Percentiles rank a stretch among this genome's conserved stretches.
phyloP scores from a whole-genome alignment of 2,329 filamentous ascomycete species.

The Pseudocercospora crystallina region DNA sequence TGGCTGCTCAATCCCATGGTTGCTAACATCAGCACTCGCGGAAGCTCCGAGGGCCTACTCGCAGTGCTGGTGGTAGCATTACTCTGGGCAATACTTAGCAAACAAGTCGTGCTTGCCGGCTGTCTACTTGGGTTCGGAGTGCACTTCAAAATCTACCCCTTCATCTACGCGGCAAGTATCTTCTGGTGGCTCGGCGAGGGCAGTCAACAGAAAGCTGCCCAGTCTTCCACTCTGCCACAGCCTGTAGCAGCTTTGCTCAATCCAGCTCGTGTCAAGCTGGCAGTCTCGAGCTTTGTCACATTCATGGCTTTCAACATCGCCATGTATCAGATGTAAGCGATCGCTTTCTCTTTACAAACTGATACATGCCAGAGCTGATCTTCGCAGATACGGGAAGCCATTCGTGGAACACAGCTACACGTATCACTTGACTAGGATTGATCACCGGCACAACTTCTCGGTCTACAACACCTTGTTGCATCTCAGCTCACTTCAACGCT shows the following conservation, averaged over 20 bases:
- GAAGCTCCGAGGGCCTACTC: constrained; percentile 87
- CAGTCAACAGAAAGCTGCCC: background rate
- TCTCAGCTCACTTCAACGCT: constrained; percentile 67
- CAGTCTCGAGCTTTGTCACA: constrained; percentile 65
- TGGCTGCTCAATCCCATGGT: constrained; percentile 99
- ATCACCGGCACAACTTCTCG: constrained; percentile 98
- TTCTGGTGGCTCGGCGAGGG: constrained; percentile 73
- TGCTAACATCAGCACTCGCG: constrained; percentile 90
- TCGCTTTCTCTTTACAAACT: background rate
- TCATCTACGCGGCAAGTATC: constrained; percentile 84
- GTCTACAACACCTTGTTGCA: constrained; percentile 93
- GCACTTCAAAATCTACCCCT: constrained; percentile 98
- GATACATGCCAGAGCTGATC: constrained; percentile 13
- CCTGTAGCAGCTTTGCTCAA: constrained; percentile 20
- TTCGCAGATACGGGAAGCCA: constrained; percentile 66
- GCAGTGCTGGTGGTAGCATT: constrained; percentile 80
- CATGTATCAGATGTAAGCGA: constrained; percentile 73
- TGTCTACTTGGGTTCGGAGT: constrained; percentile 77
- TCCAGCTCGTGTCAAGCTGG: constrained; percentile 54
- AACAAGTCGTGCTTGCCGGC: constrained; percentile 65
- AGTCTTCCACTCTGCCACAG: constrained; percentile 16
- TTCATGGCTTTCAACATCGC: constrained; percentile 71
- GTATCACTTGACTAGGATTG: constrained; percentile 87
- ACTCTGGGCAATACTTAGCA: constrained; percentile 74
- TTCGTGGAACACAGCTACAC: constrained; percentile 90